Conservation (phyloP, 225 moss, liverwort and hornwort genomes). For the Bryoerythrophyllum caledonicum region DNA sequence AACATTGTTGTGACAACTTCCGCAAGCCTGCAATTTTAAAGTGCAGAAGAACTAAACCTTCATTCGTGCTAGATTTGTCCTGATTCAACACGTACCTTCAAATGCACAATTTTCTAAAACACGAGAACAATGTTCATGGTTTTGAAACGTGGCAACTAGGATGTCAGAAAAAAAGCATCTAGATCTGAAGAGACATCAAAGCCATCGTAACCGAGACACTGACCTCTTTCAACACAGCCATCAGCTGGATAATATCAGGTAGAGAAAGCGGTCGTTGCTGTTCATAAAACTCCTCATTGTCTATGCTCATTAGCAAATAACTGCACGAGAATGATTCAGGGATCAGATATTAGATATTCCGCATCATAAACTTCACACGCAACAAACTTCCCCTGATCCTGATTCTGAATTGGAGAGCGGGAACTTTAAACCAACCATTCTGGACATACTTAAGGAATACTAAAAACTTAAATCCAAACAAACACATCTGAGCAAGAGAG, state of each 20-base stretch:
- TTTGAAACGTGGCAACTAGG: neutral
- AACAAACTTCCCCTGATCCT: conserved; percentile 15
- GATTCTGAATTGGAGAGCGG: conserved; percentile 16
- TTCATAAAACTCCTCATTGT: conserved; percentile 99
- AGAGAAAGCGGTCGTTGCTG: conserved; percentile 88
- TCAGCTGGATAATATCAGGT: conserved; percentile 84
- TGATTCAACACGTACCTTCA: conserved; percentile 11
- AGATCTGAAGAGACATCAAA: conserved; percentile 7
- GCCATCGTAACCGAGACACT: conserved; percentile 8
- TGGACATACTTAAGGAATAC: neutral
- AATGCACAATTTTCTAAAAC: conserved; percentile 3
- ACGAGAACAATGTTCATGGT: conserved; percentile 6
- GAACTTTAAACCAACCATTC: conserved; percentile 1
- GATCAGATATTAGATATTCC: conserved; percentile 14
- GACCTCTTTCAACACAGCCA: conserved; percentile 95
- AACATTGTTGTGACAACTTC: conserved; percentile 19
- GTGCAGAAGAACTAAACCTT: conserved; percentile 11
- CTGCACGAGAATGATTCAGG: conserved; percentile 43
- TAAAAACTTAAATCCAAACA: conserved; percentile 1
- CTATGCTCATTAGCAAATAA: conserved; percentile 87
- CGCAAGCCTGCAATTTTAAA: conserved; percentile 6
- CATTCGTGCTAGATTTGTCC: conserved; percentile 1
- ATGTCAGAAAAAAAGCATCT: neutral
- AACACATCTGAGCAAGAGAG: conserved; percentile 16
- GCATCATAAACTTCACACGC: conserved; percentile 5